These are phyloP conservation scores for Gloeostereum incarnatum DNA, from an alignment of 768 basidiomycete species.

Conservation along the genomic window DNA sequence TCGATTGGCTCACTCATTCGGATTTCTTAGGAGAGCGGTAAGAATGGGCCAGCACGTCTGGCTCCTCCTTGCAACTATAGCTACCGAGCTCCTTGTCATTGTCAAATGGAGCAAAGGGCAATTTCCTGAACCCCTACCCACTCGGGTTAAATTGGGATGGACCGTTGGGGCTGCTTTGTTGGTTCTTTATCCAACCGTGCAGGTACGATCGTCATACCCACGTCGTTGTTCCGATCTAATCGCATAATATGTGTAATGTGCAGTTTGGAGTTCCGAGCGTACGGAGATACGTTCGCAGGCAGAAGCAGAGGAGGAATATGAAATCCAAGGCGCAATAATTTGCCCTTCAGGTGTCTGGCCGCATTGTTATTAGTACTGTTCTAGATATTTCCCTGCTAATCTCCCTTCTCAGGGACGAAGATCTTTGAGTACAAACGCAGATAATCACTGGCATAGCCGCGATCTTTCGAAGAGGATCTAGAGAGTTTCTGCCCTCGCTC, in stretches of 20 bases:
- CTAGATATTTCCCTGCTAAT: too few relatives aligned
- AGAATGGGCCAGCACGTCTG: slow-evolving; percentile 89
- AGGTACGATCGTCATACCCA: slow-evolving; percentile 33
- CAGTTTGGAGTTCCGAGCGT: slow-evolving; percentile 61
- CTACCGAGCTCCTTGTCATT: slow-evolving; percentile 75
- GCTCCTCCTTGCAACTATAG: slow-evolving; percentile 78
- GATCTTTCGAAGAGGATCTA: too few relatives aligned
- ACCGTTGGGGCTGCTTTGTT: slow-evolving; percentile 46
- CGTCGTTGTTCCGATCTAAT: slow-evolving; percentile 8
- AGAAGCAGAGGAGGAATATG: slow-evolving; percentile 21
- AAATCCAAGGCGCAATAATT: slow-evolving; percentile 20
- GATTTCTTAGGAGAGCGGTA: slow-evolving; percentile 50
- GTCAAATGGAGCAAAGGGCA: slow-evolving; percentile 74
- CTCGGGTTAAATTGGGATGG: slow-evolving; percentile 59
- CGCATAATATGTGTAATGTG: slow-evolving; percentile 9
- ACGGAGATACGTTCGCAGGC: slow-evolving; percentile 42
- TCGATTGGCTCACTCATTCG: neutral
- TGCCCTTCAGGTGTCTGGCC: too few relatives aligned
- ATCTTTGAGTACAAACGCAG: too few relatives aligned
- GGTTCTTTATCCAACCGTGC: slow-evolving; percentile 57
- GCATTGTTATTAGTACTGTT: too few relatives aligned
- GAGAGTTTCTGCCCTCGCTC: too few relatives aligned
- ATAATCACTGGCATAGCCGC: too few relatives aligned
- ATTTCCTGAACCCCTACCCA: slow-evolving; percentile 57
- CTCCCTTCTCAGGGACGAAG: too few relatives aligned